Base-by-base conservation (phyloP, 306 rosid species). In the Castanospermum australe region DNA sequence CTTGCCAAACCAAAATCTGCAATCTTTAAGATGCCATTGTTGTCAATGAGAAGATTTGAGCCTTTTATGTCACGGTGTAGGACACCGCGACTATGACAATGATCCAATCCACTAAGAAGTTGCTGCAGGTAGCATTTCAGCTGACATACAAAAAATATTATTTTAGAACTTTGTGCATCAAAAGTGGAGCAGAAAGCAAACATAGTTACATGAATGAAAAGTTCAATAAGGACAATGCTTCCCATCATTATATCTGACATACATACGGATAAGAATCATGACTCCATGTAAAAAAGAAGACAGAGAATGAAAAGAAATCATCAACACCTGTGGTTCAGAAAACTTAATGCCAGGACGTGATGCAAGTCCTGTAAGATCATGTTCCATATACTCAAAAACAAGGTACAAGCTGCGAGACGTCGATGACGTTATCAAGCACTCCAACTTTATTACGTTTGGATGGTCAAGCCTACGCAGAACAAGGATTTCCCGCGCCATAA, bases 21-120 rank as follows among this genome's bases (percentile, higher is more conserved):
- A 69, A 95, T 95, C 87, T 95, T 95, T 86, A 95, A 88, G 78
- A 88, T 63, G 42, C 98, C 98, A 70, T 78, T 85, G 45, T 93
- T 85, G 84, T 93, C 94, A 64, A 95, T 71, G 50, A 95, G 97
- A 78, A 95, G 98, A 86, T 95, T 95, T 73, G 99, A 91, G 15
- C 99, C 99, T 91, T 95, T 95, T 91, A 95, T 93, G 79, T 95
- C 99, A 48, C 99, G 99, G 50, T 95, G 99, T 88, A 95, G 86
- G 79, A 95, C 84, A 78, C 98, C 98, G 39, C 76, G 90, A 71
- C 92, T 86, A 80, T 95, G 99, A 77, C 98, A 95, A 83, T 95
- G 92, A 76, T 93, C 86, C 78, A 95, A 87, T 50, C 98, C 99
- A 73, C 97, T 84, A 61, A 95, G 85, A 89, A 95, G 99, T 84